phyloP scores from a whole-genome alignment of 75 land plant genomes.

The Sequoia sempervirens region DNA sequence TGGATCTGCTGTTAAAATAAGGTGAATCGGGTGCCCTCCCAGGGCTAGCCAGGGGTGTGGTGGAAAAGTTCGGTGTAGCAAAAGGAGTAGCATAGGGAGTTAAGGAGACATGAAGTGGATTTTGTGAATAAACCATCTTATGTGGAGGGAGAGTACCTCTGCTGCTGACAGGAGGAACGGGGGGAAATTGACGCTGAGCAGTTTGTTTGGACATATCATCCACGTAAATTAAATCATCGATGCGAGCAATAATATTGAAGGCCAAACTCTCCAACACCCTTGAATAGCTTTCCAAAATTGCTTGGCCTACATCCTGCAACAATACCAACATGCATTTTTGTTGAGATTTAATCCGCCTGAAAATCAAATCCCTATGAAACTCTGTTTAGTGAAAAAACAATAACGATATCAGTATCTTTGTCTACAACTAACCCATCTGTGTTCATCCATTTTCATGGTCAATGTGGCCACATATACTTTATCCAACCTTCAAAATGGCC shows the following conservation, averaged over 20 bases:
- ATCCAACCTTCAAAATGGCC: not conserved
- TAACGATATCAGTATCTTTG: not conserved
- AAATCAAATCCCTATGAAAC: not conserved
- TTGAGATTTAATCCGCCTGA: not conserved
- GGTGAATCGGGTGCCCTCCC: conserved; percentile 14
- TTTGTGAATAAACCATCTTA: conserved; percentile 52
- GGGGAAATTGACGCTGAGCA: conserved; percentile 18
- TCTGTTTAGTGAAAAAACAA: not conserved
- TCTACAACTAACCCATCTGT: not conserved
- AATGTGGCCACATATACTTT: not conserved
- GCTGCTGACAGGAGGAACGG: conserved; percentile 31
- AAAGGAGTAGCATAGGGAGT: conserved; percentile 60
- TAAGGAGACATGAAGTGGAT: conserved; percentile 43
- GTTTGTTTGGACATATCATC: conserved; percentile 37
- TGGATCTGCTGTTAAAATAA: conserved; percentile 2
- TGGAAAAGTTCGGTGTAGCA: conserved; percentile 48
- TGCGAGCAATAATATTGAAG: conserved; percentile 78
- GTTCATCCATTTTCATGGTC: not conserved
- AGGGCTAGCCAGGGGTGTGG: conserved; percentile 51
- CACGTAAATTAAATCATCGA: conserved; percentile 68
- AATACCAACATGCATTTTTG: not conserved
- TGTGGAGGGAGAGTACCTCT: conserved; percentile 49
- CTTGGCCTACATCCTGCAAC: conserved; percentile 94
- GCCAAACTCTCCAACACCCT: conserved; percentile 95
- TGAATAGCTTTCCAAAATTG: conserved; percentile 95